Evolutionary conservation across 352 stramenopile species (phyloP), one percentile per base, ranked within the genome.

Genomic region (Peronosclerospora sorghi): DNA sequence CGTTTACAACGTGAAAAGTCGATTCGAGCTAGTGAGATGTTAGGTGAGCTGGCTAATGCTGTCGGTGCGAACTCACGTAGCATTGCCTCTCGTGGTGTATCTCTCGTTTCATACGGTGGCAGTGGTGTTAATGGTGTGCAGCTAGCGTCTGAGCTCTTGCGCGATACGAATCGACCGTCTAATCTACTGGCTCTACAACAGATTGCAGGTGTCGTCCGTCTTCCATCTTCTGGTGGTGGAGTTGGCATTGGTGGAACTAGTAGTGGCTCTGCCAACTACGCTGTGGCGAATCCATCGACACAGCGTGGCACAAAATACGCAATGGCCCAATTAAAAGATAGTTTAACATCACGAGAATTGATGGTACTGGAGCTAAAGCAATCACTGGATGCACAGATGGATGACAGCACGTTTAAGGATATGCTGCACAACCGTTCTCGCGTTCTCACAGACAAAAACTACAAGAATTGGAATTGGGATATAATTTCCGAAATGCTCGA

Each of bases 391-490:
- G 73, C 79, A 20, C 78, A 91, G 54, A 91, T 94, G 70, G 79
- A 91, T 27, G 81, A 94, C 51, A 68, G 65, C 4, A 93, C 81
- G 0, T 93, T 93, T 56, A 94, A 90, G 42, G 80, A 94, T 35
- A 88, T 91, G 74, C 64, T 93, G 6, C 71, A 94, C 46, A 91
- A 79, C 26, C 81, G 82, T 9, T 87, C 74, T 17, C 78, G 74
- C 13, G 83, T 95, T 17, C 50, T 95, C 7, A 80, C 63, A 2
- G 83, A 91, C 58, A 95, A 95, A 42, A 91, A 95, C 44, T 95
- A 85, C 56, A 90, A 73, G 35, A 89, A 89, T 43, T 95, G 83
- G 83, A 91, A 95, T 50, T 95, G 83, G 83, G 79, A 92, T 41
- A 86, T 95, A 45, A 92, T 95, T 49, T 84, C 81, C 1, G 81